These are phyloP conservation scores for Martiniozyma abietophila DNA, from an alignment of 805 yeast genomes.

Conservation along the genomic window DNA sequence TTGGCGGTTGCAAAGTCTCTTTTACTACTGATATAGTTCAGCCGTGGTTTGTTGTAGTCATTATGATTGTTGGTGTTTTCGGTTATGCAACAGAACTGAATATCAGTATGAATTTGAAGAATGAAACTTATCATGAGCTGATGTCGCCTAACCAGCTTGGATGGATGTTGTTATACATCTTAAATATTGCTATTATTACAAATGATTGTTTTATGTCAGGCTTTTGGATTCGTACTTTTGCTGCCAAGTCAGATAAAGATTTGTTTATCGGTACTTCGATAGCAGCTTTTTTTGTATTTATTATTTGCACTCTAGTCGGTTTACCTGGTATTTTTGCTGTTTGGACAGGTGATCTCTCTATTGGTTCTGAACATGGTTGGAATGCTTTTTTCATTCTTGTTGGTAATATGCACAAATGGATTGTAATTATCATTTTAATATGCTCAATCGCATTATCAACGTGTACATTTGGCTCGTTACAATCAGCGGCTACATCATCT, in stretches of 20 bases:
- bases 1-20: slow-evolving; percentile 86
- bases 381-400: slow-evolving; percentile 68
- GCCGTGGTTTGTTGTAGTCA: slow-evolving; percentile 59
- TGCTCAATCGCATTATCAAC: slow-evolving; percentile 69
- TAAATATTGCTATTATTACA: slow-evolving; percentile 79
- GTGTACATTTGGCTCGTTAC: slow-evolving; percentile 83
- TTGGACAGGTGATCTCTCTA: slow-evolving; percentile 68
- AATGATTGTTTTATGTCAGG: slow-evolving; percentile 88
- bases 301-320: slow-evolving; percentile 65
- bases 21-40: slow-evolving; percentile 83
- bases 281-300: slow-evolving; percentile 59
- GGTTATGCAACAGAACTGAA: slow-evolving; percentile 71
- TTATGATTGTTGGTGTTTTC: slow-evolving; percentile 61
- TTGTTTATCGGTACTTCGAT: slow-evolving; percentile 65
- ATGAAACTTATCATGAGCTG: slow-evolving; percentile 55
- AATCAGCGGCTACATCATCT: slow-evolving; percentile 80
- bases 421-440: slow-evolving; percentile 72
- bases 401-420: slow-evolving; percentile 73
- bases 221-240: slow-evolving; percentile 91
- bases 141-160: slow-evolving; percentile 63
- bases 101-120: slow-evolving; percentile 49
- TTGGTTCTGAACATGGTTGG: slow-evolving; percentile 46
- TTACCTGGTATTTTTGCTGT: slow-evolving; percentile 81
- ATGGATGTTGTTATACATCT: slow-evolving; percentile 81
- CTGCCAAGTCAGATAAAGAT: slow-evolving; percentile 70